Conservation (phyloP, 2,329 filamentous ascomycete species). For the Coniochaeta ligniaria region DNA sequence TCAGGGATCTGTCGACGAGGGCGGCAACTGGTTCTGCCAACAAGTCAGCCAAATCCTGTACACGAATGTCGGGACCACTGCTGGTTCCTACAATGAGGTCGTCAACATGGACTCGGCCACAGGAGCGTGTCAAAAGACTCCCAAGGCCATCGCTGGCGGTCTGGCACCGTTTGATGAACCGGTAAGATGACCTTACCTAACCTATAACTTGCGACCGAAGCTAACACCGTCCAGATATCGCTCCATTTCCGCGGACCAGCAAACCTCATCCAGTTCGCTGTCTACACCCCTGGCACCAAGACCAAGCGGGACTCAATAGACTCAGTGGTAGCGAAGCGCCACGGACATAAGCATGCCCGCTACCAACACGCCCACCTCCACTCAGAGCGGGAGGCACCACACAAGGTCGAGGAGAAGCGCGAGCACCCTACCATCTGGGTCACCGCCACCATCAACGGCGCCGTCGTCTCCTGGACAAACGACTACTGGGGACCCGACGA, state of each 20-base stretch:
- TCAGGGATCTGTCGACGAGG: conserved; percentile 21
- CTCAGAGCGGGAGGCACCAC: background rate
- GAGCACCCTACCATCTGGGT: conserved; percentile 46
- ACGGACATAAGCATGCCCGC: conserved; percentile 14
- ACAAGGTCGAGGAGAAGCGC: conserved; percentile 34
- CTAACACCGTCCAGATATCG: conserved; percentile 47
- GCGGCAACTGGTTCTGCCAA: conserved; percentile 61
- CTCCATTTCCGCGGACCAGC: conserved; percentile 67
- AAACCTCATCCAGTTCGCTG: conserved; percentile 59
- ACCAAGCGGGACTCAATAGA: conserved; percentile 24
- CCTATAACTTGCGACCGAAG: background rate
- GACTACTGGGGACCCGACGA: conserved; percentile 26
- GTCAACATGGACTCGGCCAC: conserved; percentile 45
- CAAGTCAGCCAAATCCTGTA: conserved; percentile 63
- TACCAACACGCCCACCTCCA: conserved; percentile 26
- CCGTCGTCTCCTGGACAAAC: conserved; percentile 52
- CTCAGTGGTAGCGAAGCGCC: conserved; percentile 3
- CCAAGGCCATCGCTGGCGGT: conserved; percentile 48
- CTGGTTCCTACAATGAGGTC: conserved; percentile 59
- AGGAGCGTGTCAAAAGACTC: conserved; percentile 46
- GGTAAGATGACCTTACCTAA: conserved; percentile 36
- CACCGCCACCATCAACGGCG: conserved; percentile 50
- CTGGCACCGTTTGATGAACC: conserved; percentile 64
- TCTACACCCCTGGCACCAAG: conserved; percentile 49
- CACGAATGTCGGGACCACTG: conserved; percentile 45